A percentile compares a stretch with the other conserved stretches of the same genome.
phyloP scores from a whole-genome alignment of 768 basidiomycete species.

The Russula dissimulans region DNA sequence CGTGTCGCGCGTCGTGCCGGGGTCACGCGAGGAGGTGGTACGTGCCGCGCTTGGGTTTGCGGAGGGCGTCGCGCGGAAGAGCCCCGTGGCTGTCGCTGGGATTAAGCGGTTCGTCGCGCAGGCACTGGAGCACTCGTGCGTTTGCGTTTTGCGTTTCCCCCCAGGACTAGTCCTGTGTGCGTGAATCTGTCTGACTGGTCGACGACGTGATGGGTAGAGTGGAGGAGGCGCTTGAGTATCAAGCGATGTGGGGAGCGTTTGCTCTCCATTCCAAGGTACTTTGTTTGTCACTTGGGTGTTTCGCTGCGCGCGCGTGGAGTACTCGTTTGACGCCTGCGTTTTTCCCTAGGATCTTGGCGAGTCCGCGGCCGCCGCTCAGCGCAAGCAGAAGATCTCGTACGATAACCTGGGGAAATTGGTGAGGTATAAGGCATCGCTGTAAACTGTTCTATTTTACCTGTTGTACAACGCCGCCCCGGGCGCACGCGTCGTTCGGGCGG shows the following conservation, averaged over 20 bases:
- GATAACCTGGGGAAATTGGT: background rate
- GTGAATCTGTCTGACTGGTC: background rate
- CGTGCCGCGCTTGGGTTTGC: constrained; percentile 59
- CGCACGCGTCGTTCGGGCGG: background rate
- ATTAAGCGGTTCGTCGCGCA: constrained; percentile 76
- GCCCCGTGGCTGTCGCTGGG: constrained; percentile 66
- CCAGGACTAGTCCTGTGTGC: background rate
- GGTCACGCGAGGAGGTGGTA: constrained; percentile 58
- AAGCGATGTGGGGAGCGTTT: constrained; percentile 43
- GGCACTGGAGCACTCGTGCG: constrained; percentile 69
- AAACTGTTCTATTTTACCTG: background rate
- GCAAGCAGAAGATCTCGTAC: constrained; percentile 2
- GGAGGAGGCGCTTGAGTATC: constrained; percentile 46
- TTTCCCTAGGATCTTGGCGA: constrained; percentile 25
- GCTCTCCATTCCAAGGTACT: constrained; percentile 39
- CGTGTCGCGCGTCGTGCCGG: constrained; percentile 54
- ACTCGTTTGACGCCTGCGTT: background rate
- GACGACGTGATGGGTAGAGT: constrained; percentile 20
- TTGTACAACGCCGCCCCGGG: background rate
- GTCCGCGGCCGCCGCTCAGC: background rate
- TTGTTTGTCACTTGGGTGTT: too few species aligned
- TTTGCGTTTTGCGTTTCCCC: background rate
- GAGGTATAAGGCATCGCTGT: background rate
- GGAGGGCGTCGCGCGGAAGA: constrained; percentile 57
- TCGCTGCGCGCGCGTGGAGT: background rate